Evolutionary conservation across 345 rosid species (phyloP).

Genomic region (Diplotaxis tenuifolia): DNA sequence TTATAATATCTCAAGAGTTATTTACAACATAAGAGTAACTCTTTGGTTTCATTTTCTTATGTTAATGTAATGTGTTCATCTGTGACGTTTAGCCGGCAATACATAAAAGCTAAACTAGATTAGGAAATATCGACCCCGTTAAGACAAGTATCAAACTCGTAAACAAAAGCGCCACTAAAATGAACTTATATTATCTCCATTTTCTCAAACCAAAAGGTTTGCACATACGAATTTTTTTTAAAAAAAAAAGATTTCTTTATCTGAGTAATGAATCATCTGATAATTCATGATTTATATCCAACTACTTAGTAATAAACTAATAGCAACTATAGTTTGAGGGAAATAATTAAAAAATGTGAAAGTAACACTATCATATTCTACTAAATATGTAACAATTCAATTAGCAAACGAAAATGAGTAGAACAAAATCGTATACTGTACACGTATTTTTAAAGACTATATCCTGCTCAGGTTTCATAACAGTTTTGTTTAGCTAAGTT

Average conservation of each 20-base stretch:
- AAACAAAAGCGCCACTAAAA: not conserved
- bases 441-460: too few species aligned
- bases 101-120: not conserved
- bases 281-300: too few species aligned
- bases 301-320: too few species aligned
- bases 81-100: not conserved
- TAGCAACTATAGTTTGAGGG: too few species aligned
- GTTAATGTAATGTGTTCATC: not conserved
- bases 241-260: too few species aligned
- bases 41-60: not conserved
- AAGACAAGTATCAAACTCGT: constrained; percentile 2
- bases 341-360: too few species aligned
- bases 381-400: not conserved
- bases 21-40: not conserved
- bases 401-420: not conserved
- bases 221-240: too few species aligned
- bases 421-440: not conserved
- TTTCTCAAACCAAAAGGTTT: not conserved
- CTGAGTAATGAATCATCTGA: too few species aligned
- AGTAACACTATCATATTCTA: not conserved
- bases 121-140: not conserved
- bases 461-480: not conserved
- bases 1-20: not conserved
- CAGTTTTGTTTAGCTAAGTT: not conserved
- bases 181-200: not conserved